Evolutionary conservation across 2,329 filamentous ascomycete genomes (phyloP), one percentile per base, ranked within the genome.

Genomic region (Ustulina deusta): DNA sequence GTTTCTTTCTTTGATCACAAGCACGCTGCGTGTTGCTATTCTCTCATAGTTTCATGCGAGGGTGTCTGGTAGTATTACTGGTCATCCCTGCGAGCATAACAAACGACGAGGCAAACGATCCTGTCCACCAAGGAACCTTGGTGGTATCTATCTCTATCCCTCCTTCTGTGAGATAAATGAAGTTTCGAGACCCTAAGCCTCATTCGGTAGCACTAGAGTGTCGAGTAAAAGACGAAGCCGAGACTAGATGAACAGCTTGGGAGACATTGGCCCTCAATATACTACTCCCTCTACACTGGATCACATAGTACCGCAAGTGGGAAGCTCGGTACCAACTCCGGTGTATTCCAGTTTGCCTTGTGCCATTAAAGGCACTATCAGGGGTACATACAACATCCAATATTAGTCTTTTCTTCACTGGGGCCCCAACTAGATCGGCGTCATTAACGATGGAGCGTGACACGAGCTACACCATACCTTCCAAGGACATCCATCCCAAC

Each of bases 371-470:
- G n/a, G 27, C 10, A 44, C 34, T 32, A 15, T 40, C 51, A 7
- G n/a, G 27, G 7, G 34, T 22, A 46, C n/a, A n/a, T n/a, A n/a
- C n/a, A n/a, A n/a, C n/a, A n/a, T 27, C 13, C 20, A 29, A 40
- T 44, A 49, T 25, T 34, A 29, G 57, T 44, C n/a, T n/a, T 40
- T 59, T 61, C 22, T 44, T 22, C 22, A 44, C 25, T 59, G 15
- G 32, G 38, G 6, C 10, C 9, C 54, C 36, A 22, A 25, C 15
- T 4, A 38, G 27, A 49, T 42, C 55, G 6, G 10, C 11, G 9
- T 20, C n/a, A 40, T 59, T 51, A 7, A 40, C 32, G 49, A 68
- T 69, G 67, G 67, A 54, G 38, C 55, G 48, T 17, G 49, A 15
- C 38, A 55, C 40, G n/a, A n/a, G n/a, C n/a, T n/a, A n/a, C 42